Conservation (phyloP, 768 basidiomycete species). For the Porphyrellus cyaneotinctus region DNA sequence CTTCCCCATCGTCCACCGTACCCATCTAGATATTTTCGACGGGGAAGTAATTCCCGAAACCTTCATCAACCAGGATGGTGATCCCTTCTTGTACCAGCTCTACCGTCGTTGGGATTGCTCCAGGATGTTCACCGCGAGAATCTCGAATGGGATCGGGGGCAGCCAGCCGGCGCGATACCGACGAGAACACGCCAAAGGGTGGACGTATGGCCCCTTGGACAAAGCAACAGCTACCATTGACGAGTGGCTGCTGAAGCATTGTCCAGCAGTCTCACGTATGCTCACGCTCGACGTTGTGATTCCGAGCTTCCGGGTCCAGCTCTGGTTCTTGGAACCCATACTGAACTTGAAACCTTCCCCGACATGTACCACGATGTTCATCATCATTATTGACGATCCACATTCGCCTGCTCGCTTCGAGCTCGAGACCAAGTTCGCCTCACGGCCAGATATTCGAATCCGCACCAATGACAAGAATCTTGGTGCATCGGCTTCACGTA, state of each 20-base stretch:
- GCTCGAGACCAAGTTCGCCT: slow-evolving; percentile 38
- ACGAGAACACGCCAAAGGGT: slow-evolving; percentile 41
- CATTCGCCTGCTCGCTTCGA: slow-evolving; percentile 36
- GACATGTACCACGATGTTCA: slow-evolving; percentile 49
- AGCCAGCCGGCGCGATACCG: slow-evolving; percentile 43
- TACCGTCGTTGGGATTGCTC: slow-evolving; percentile 56
- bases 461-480: slow-evolving; percentile 44
- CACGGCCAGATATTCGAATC: slow-evolving; percentile 50
- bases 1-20: slow-evolving; percentile 53
- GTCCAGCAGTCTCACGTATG: slow-evolving; percentile 27
- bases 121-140: slow-evolving; percentile 38
- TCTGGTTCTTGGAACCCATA: slow-evolving; percentile 42
- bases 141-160: slow-evolving; percentile 47
- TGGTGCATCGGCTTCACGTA: slow-evolving; percentile 53
- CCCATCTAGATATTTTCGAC: slow-evolving; percentile 52
- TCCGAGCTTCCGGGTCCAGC: slow-evolving; percentile 52
- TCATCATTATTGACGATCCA: slow-evolving; percentile 56
- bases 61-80: slow-evolving; percentile 59
- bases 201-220: slow-evolving; percentile 48
- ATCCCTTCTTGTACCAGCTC: slow-evolving; percentile 56
- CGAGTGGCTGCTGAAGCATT: slow-evolving; percentile 33
- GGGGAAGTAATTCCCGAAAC: slow-evolving; percentile 47
- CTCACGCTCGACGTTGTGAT: slow-evolving; percentile 54
- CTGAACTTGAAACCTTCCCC: slow-evolving; percentile 40
- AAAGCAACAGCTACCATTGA: slow-evolving; percentile 36